Evolutionary conservation across 768 basidiomycete genomes (phyloP).

Genomic region (Coprinellus micaceus): DNA sequence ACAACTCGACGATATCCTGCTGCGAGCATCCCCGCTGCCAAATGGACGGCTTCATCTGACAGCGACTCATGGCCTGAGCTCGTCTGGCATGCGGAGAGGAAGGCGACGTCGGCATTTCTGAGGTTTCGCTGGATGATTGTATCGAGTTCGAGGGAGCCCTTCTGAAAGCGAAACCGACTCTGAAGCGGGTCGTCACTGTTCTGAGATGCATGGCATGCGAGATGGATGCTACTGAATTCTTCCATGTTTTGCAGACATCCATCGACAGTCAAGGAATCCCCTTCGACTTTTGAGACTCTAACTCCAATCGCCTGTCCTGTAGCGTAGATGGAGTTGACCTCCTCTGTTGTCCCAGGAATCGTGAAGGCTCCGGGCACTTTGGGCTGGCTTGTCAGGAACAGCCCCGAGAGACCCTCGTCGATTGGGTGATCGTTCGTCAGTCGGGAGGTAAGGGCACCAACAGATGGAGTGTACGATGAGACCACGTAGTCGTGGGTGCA

Average conservation of each 20-base stretch:
- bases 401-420: background rate
- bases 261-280: slow-evolving; percentile 9
- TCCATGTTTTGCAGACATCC: slow-evolving; percentile 12
- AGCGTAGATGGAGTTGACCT: slow-evolving; percentile 1
- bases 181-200: slow-evolving; percentile 19
- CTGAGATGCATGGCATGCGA: slow-evolving; percentile 31
- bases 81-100: slow-evolving; percentile 3
- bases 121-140: background rate
- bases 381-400: background rate
- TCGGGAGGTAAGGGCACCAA: background rate
- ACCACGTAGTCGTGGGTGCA: background rate
- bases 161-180: background rate
- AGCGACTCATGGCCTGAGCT: background rate
- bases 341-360: slow-evolving; percentile 10
- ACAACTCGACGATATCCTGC: background rate
- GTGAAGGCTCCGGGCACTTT: background rate
- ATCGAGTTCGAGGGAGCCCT: background rate
- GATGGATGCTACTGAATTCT: slow-evolving; percentile 21
- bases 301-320: background rate
- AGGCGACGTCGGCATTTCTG: background rate
- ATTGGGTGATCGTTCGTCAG: background rate
- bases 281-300: slow-evolving; percentile 17
- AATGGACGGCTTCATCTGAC: background rate
- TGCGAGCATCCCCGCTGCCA: background rate
- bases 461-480: slow-evolving; percentile 7